Conservation (phyloP, 2,329 filamentous ascomycete genomes). For the Pseudogymnoascus sp. region DNA sequence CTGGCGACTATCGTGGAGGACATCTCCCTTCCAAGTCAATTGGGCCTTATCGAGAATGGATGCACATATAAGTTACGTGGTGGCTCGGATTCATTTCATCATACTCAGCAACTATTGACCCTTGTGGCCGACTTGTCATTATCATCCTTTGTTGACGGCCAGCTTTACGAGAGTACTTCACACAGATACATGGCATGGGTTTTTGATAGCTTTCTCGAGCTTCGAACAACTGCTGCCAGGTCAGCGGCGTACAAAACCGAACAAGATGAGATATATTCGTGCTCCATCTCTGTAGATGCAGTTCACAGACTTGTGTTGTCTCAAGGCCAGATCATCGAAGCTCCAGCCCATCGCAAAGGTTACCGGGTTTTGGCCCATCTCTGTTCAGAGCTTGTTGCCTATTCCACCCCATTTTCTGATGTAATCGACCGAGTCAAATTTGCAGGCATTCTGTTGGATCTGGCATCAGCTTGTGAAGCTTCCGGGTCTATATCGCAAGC, state of each 20-base stretch:
- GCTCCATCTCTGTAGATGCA: slow-evolving; percentile 16
- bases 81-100: slow-evolving; percentile 19
- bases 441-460: slow-evolving; percentile 20
- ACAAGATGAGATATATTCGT: background rate
- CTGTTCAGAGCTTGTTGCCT: slow-evolving; percentile 21
- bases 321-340: slow-evolving; percentile 14
- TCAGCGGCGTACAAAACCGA: background rate
- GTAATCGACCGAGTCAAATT: slow-evolving; percentile 13
- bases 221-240: slow-evolving; percentile 20
- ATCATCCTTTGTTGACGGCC: slow-evolving; percentile 22
- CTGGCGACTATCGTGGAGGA: slow-evolving; percentile 16
- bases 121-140: slow-evolving; percentile 26
- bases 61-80: slow-evolving; percentile 24
- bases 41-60: background rate
- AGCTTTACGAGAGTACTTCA: slow-evolving; percentile 27
- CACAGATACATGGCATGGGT: slow-evolving; percentile 21
- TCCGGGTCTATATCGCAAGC: slow-evolving; percentile 19
- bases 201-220: slow-evolving; percentile 23
- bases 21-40: slow-evolving; percentile 6
- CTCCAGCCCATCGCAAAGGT: slow-evolving; percentile 25
- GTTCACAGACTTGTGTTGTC: slow-evolving; percentile 21
- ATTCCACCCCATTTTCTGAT: slow-evolving; percentile 15
- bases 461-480: slow-evolving; percentile 20
- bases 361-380: slow-evolving; percentile 23
- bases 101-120: slow-evolving; percentile 22